phyloP scores from a whole-genome alignment of 495 filamentous ascomycete genomes.

The Hypoxylon fuscum region DNA sequence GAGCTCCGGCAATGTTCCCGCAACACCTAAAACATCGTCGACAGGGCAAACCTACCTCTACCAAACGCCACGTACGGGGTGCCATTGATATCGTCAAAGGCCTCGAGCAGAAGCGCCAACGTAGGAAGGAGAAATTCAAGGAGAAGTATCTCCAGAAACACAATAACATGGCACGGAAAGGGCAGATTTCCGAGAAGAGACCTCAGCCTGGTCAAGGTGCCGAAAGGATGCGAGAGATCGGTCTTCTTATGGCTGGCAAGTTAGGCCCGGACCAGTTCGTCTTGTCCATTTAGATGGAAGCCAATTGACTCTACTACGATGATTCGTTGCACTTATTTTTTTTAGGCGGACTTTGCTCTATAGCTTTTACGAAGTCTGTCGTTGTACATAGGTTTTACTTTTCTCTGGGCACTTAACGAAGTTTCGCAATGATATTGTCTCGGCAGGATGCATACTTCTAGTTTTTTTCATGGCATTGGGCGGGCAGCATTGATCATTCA shows the following conservation, averaged over 20 bases:
- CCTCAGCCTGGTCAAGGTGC: conserved; percentile 84
- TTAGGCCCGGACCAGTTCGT: conserved; percentile 78
- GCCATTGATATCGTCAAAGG: conserved; percentile 98
- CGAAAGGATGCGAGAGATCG: conserved; percentile 93
- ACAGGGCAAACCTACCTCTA: conserved; percentile 44
- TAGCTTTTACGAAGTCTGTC: conserved; percentile 12
- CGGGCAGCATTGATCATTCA: conserved; percentile 38
- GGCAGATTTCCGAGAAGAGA: conserved; percentile 55
- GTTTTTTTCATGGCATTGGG: conserved; percentile 35
- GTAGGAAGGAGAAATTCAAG: conserved; percentile 84
- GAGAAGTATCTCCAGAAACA: conserved; percentile 73
- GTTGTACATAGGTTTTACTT: conserved; percentile 55
- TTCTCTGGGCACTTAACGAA: conserved; percentile 39
- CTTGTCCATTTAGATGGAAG: conserved; percentile 71
- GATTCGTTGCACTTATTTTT: conserved; percentile 36
- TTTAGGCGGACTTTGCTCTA: neutral
- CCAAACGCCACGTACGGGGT: conserved; percentile 69
- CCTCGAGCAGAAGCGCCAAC: conserved; percentile 90
- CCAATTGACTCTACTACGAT: conserved; percentile 13
- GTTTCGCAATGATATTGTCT: conserved; percentile 20
- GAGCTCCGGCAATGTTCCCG: conserved; percentile 75
- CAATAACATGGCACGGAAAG: conserved; percentile 64
- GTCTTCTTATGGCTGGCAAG: conserved; percentile 85
- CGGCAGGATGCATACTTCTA: conserved; percentile 22
- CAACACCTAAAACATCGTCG: conserved; percentile 52